Base-by-base conservation (phyloP, 805 yeast species). In the Myxozyma nipponensis region DNA sequence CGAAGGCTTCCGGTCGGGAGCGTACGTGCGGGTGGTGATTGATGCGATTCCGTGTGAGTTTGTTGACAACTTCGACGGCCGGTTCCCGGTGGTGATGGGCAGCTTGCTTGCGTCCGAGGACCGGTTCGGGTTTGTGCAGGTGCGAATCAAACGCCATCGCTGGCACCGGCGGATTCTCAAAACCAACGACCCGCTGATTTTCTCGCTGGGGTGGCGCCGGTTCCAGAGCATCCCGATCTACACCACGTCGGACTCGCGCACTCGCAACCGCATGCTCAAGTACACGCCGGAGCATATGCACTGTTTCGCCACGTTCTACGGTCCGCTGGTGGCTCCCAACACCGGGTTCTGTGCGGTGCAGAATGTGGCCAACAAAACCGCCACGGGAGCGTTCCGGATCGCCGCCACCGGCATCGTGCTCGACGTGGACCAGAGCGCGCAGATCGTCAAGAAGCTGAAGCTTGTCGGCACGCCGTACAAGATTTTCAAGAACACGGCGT, bases 271-370 rank as follows among this genome's bases (percentile, higher is more conserved):
- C 72, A 87, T 93, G 96, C 77, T 93, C 71, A 93, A 93, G 66
- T 93, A 93, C 67, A 93, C 98, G 0, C 98, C 98, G 5, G 99
- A 93, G 65, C 99, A 93, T 69, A 87, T 96, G 22, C 91, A 85
- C 67, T 93, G 98, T 75, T 82, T 84, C 65, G 97, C 96, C 0
- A 84, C 96, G 28, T 89, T 93, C 69, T 93, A 89, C 65, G 98
- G 98, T 1, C 99, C 99, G 10, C 75, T 93, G 48, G 96, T 91
- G 45, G 88, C 97, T 1, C 98, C 98, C 37, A 91, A 91, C 65
- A 91, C 98, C 0, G 95, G 98, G 1, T 95, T 93, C 68, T 91
- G 96, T 69, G 98, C 95, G 42, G 86, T 91, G 56, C 95, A 90
- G 64, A 76, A 84, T 48, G 93, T 93, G 23, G 88, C 95, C 43